These are phyloP conservation scores for Apiotrichum montevideense DNA, from an alignment of 1,284 basidiomycete genomes.

Conservation along the genomic window DNA sequence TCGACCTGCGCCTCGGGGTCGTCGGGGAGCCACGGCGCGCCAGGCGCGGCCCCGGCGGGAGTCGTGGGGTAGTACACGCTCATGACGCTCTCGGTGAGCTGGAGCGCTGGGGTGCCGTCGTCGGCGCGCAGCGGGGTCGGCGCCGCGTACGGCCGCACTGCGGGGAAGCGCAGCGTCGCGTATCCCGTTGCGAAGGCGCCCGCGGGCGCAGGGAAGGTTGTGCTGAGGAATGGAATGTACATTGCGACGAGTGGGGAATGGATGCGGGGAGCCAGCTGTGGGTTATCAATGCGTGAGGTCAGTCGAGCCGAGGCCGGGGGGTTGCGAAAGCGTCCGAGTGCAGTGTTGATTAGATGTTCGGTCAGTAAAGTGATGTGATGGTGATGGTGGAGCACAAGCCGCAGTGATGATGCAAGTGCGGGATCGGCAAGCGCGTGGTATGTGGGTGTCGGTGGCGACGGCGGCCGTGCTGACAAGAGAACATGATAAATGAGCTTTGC, in stretches of 20 bases:
- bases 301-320: no score
- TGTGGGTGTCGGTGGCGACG: no score
- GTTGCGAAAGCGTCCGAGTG: no score
- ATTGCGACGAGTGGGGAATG: background rate
- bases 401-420: no score
- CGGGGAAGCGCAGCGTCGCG: background rate
- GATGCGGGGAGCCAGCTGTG: no score
- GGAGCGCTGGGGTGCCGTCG: background rate
- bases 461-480: no score
- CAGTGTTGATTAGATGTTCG: no score
- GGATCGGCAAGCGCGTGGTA: no score
- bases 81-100: background rate
- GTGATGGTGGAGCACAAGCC: no score
- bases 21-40: constrained; percentile 1
- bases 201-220: background rate
- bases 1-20: background rate
- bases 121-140: background rate
- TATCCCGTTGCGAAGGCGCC: background rate
- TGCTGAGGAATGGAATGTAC: constrained; percentile 2
- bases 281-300: no score
- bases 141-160: background rate
- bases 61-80: constrained; percentile 2
- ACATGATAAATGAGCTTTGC: no score
- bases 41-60: background rate
- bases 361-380: no score